Percentiles rank a stretch among this genome's conserved stretches.
Conservation (phyloP, 148 eudicot species). For the Tetragonia tetragonoides region DNA sequence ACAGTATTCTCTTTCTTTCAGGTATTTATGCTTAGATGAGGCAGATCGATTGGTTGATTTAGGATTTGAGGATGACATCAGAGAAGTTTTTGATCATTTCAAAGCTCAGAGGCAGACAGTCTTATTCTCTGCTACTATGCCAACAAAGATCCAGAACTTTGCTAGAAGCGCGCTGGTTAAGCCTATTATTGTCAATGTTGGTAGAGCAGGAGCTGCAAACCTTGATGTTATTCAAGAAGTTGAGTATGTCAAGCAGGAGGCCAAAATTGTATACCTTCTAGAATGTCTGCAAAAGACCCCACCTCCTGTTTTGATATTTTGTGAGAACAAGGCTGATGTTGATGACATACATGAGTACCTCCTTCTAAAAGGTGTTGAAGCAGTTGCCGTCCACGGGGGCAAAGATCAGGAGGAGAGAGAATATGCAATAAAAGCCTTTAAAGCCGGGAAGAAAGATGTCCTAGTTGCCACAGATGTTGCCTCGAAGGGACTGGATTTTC, state of each 20-base stretch:
- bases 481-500: slow-evolving; percentile 89
- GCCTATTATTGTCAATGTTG: slow-evolving; percentile 83
- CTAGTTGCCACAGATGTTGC: slow-evolving; percentile 97
- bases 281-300: slow-evolving; percentile 91
- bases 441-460: slow-evolving; percentile 74
- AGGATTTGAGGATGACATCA: slow-evolving; percentile 92
- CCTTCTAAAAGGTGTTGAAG: slow-evolving; percentile 85
- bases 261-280: slow-evolving; percentile 82
- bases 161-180: slow-evolving; percentile 80
- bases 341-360: slow-evolving; percentile 93
- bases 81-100: slow-evolving; percentile 90
- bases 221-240: slow-evolving; percentile 95
- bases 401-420: slow-evolving; percentile 95
- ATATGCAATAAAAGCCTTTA: slow-evolving; percentile 74
- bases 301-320: slow-evolving; percentile 89
- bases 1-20: slow-evolving; percentile 27
- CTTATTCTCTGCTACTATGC: slow-evolving; percentile 93
- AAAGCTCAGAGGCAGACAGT: slow-evolving; percentile 92
- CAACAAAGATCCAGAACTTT: slow-evolving; percentile 85
- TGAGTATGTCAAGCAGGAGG: slow-evolving; percentile 92
- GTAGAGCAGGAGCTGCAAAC: slow-evolving; percentile 95
- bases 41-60: slow-evolving; percentile 87
- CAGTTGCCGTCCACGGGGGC: slow-evolving; percentile 87
- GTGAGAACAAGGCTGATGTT: slow-evolving; percentile 92
- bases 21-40: slow-evolving; percentile 81